A percentile compares a stretch with the other conserved stretches of the same genome.
phyloP scores from a whole-genome alignment of 495 filamentous ascomycete genomes.

The Podospora comata region DNA sequence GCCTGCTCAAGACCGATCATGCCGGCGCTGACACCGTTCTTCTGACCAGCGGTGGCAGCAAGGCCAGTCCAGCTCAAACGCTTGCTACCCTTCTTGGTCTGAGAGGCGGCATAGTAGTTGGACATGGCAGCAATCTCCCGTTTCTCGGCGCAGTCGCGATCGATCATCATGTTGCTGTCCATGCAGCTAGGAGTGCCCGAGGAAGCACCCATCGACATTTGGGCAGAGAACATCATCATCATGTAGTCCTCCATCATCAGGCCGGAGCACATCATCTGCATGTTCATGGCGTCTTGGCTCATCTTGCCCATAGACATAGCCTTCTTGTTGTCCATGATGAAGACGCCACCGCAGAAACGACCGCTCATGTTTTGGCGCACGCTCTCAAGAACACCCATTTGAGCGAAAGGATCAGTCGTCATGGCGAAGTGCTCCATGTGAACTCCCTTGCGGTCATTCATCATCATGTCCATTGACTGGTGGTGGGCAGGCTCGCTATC shows the following conservation, averaged over 20 bases:
- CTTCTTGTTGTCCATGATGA: constrained; percentile 28
- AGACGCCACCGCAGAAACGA: constrained; percentile 38
- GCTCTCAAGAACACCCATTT: constrained; percentile 35
- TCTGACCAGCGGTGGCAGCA: constrained; percentile 23
- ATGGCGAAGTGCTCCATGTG: constrained; percentile 42
- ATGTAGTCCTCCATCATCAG: constrained; percentile 32
- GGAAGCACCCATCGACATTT: constrained; percentile 19
- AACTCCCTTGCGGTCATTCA: constrained; percentile 14
- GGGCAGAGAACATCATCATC: constrained; percentile 29
- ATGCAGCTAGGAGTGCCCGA: constrained; percentile 15
- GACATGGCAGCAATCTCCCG: constrained; percentile 39
- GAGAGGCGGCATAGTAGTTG: constrained; percentile 28
- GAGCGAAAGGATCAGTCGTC: constrained; percentile 35
- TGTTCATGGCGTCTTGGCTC: background rate
- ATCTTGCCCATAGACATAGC: background rate
- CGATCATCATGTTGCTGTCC: constrained; percentile 31
- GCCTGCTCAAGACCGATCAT: constrained; percentile 33
- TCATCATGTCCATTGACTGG: constrained; percentile 12
- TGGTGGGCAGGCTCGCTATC: constrained; percentile 12
- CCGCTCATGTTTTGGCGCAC: constrained; percentile 35
- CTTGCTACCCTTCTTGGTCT: constrained; percentile 27
- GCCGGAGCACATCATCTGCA: constrained; percentile 13
- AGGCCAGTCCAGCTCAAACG: constrained; percentile 40
- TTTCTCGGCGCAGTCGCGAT: constrained; percentile 39
- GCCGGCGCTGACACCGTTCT: constrained; percentile 29